phyloP scores from a whole-genome alignment of 352 stramenopile species.

The Pythium sp. region DNA sequence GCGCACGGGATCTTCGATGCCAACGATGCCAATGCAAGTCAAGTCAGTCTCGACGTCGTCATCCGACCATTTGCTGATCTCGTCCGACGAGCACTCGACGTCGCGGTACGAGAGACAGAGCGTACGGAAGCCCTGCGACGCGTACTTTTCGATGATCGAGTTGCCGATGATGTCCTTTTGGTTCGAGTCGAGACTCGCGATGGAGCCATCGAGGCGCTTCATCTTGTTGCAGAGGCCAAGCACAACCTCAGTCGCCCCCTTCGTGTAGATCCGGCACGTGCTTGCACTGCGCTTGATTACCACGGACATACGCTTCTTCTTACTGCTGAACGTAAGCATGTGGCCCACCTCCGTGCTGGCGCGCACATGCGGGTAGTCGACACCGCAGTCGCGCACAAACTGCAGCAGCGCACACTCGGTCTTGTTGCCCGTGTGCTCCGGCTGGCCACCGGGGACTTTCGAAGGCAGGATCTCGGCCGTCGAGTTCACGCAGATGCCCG shows the following conservation, averaged over 20 bases:
- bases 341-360: constrained; percentile 52
- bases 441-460: constrained; percentile 46
- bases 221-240: constrained; percentile 67
- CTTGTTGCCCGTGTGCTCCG: constrained; percentile 81
- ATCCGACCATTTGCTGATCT: constrained; percentile 68
- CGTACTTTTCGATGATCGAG: constrained; percentile 76
- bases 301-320: constrained; percentile 84
- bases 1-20: constrained; percentile 93
- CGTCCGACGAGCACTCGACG: constrained; percentile 52
- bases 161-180: constrained; percentile 66
- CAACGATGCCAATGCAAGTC: constrained; percentile 87
- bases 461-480: constrained; percentile 66
- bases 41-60: constrained; percentile 87
- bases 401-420: constrained; percentile 76
- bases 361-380: constrained; percentile 56
- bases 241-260: constrained; percentile 75
- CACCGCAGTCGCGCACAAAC: constrained; percentile 66
- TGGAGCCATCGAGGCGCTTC: constrained; percentile 60
- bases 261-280: constrained; percentile 72
- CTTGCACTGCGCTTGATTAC: constrained; percentile 44
- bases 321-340: constrained; percentile 83
- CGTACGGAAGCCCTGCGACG: constrained; percentile 78
- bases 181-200: constrained; percentile 40
- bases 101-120: constrained; percentile 86
- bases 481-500: constrained; percentile 69